Evolutionary conservation across 169 alveolate species (phyloP).

Genomic region (Plasmodium gonderi): DNA sequence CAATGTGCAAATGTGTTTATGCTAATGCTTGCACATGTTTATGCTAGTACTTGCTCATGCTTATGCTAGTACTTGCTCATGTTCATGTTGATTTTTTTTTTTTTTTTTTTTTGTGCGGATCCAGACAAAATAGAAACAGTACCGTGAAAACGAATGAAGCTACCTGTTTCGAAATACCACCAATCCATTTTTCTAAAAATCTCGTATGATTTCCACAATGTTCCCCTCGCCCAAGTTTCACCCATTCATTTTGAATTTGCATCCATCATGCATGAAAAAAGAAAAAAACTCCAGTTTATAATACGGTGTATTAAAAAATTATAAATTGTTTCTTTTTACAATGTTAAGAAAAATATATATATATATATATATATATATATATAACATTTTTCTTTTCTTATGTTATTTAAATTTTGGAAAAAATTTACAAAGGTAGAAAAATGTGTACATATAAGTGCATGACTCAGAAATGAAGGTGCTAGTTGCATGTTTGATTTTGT

Average conservation of each 20-base stretch:
- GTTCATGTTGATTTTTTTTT: not conserved
- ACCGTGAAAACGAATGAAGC: not conserved
- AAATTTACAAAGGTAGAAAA: too few species aligned
- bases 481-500: too few species aligned
- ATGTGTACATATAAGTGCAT: too few species aligned
- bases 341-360: not conserved
- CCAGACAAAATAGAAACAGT: not conserved
- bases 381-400: too few species aligned
- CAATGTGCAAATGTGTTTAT: too few species aligned
- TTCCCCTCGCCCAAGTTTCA: not conserved
- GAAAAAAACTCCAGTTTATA: not conserved
- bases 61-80: too few species aligned
- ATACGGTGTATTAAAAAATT: not conserved
- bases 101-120: not conserved
- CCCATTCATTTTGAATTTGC: not conserved
- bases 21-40: too few species aligned
- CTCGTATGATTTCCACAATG: not conserved
- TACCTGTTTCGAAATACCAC: not conserved
- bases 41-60: too few species aligned
- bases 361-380: too few species aligned
- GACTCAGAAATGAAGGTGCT: too few species aligned
- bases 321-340: not conserved
- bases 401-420: too few species aligned
- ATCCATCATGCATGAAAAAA: not conserved
- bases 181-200: not conserved